Evolutionary conservation across 768 basidiomycete genomes (phyloP), one percentile per base, ranked within the genome.

Genomic region (Coprinopsis sp.): DNA sequence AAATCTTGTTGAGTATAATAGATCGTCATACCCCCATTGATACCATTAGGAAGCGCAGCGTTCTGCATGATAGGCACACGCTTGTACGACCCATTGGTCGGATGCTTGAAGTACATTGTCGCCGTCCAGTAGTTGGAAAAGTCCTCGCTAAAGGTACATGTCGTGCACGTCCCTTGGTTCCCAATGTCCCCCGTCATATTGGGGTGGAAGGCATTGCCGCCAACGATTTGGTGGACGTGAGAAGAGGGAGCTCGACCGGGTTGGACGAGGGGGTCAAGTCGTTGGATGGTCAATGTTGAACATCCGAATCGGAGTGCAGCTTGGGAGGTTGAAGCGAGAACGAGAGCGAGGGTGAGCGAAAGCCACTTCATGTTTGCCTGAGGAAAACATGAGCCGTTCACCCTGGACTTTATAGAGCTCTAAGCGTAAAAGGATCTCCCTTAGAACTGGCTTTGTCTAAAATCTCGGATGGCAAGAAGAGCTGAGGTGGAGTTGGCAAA

Each of bases 101-200:
- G 44, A 19, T 46, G 44, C 25, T 46, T 46, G 44, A 46, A 46
- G 33, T 46, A 46, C 16, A 46, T 30, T 11, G 34, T 33, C 4
- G 44, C 44, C 5, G 44, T 46, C 44, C 44, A 46, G 34, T 46
- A 46, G 19, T 46, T 46, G 5, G 44, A 46, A 24, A 46, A 46
- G 22, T 46, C 44, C 24, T 46, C 44, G 34, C 33, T 36, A 34
- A 33, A 46, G 10, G 44, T 46, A 34, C 44, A 46, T 18, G 44
- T 46, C 6, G 44, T 46, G 44, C 44, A 46, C 4, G 44, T 46
- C 23, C 10, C 30, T n/a, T 31, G 30, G n/a, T 31, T n/a, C 10
- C 30, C 30, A n/a, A n/a, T n/a, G n/a, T n/a, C n/a, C n/a, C n/a
- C n/a, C n/a, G n/a, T n/a, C n/a, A n/a, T n/a, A n/a, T n/a, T 31